Base-by-base conservation (phyloP, 495 filamentous ascomycete genomes). In the Haplographium delicatum region DNA sequence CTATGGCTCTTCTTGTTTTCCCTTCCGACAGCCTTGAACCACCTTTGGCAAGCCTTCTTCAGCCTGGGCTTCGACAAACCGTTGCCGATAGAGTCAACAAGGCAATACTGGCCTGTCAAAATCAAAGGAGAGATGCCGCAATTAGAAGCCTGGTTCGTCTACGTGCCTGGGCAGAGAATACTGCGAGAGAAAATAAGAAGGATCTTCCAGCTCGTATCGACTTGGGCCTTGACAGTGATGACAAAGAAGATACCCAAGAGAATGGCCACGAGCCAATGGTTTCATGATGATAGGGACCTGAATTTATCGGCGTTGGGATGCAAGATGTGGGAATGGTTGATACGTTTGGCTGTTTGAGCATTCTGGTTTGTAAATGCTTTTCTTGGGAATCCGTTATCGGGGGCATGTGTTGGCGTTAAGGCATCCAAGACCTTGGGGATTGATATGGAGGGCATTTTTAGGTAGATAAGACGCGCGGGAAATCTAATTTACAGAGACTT, bases 1-100 rank as follows among this genome's bases (percentile, higher is more conserved):
- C 93, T 0, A 95, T 99, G 80, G 84, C 89, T 1, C 81, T 98
- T 35, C 71, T 97, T 31, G 87, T 96, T 50, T 95, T 95, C 60
- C 84, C 87, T 3, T 75, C 79, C 22, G 82, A 88, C 47, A 86
- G 79, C 44, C 75, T 97, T 18, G 74, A 82, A 25, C 85, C 89
- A 0, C 80, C 86, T 37, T 75, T 96, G 23, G 79, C 82, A 11
- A 78, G 78, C 16, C 73, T 97, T 30, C 72, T 97, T 22, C 75
- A 91, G 57, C 82, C 89, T n/a, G 73, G 76, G 43, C 76, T 98
- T n/a, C 82, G 93, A 62, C 78, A 80, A 63, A 76, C 82, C 8
- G 89, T 96, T 22, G 90, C 93, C 5, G 76, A 79, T 37, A 69
- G 76, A 37, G 94, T 97, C 23, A 97, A 97, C 58, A 80, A 89